These are phyloP conservation scores for Colletotrichum coccodes DNA, from an alignment of 2,329 filamentous ascomycete species.

Conservation along the genomic window DNA sequence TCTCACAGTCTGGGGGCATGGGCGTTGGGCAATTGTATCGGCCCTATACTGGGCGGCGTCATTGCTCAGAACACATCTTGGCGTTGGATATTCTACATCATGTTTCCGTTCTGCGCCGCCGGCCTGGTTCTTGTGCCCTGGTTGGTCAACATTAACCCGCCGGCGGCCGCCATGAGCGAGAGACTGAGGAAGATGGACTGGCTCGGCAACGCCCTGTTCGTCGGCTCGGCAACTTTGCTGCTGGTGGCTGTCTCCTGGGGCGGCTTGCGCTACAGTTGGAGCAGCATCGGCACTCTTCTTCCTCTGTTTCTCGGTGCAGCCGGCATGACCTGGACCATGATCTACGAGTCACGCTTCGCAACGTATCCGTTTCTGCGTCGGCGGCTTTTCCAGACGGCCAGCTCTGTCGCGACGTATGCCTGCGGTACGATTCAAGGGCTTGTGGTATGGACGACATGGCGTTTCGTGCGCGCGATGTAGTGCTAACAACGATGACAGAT, in stretches of 20 bases:
- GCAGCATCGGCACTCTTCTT: background rate
- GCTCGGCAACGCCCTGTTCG: slow-evolving; percentile 1
- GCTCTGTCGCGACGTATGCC: background rate
- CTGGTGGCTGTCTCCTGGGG: slow-evolving; percentile 16
- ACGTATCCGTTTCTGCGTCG: background rate
- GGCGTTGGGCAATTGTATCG: slow-evolving; percentile 51
- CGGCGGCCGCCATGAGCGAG: background rate
- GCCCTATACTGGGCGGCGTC: slow-evolving; percentile 48
- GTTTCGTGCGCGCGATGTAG: no score
- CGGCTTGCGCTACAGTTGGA: slow-evolving; percentile 5
- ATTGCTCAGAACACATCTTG: slow-evolving; percentile 48
- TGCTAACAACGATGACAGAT: slow-evolving; percentile 1
- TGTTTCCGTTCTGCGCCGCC: slow-evolving; percentile 53
- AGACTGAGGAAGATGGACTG: slow-evolving; percentile 8
- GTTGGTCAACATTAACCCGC: background rate
- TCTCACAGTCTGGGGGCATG: slow-evolving; percentile 41
- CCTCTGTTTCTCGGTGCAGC: background rate
- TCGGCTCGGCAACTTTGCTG: background rate
- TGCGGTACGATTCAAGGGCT: background rate
- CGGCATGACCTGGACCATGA: background rate
- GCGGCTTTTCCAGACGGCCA: slow-evolving; percentile 5
- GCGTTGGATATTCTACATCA: slow-evolving; percentile 60
- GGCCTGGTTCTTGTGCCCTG: slow-evolving; percentile 38
- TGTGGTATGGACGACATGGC: background rate
- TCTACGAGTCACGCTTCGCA: background rate